Percentiles rank a stretch among this genome's conserved stretches.
phyloP scores from a whole-genome alignment of 2,329 filamentous ascomycete genomes.

The Epichloe glyceriae region DNA sequence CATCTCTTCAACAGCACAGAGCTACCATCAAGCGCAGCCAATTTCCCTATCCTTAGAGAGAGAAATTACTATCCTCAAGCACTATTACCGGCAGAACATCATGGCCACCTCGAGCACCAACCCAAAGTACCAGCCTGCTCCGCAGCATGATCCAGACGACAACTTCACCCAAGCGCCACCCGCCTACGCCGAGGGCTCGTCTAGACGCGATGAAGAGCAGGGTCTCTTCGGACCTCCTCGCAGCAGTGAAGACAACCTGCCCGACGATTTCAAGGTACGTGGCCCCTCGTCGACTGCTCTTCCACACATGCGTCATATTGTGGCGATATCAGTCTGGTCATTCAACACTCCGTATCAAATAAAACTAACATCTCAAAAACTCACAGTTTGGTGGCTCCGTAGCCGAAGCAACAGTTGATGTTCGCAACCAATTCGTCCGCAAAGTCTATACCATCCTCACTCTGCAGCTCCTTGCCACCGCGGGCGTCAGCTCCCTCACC shows the following conservation, averaged over 20 bases:
- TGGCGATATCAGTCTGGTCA: neutral
- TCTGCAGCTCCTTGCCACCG: slow-evolving; percentile 81
- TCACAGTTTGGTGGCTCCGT: slow-evolving; percentile 78
- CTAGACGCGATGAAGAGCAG: slow-evolving; percentile 38
- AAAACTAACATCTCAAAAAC: neutral
- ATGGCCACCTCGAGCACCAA: slow-evolving; percentile 50
- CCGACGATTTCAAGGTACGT: slow-evolving; percentile 86
- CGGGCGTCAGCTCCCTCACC: slow-evolving; percentile 64
- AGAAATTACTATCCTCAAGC: neutral
- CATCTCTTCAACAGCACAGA: neutral
- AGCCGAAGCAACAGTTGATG: slow-evolving; percentile 85
- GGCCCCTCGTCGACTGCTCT: neutral
- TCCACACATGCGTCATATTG: neutral
- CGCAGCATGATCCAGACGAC: slow-evolving; percentile 69
- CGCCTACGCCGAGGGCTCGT: slow-evolving; percentile 52
- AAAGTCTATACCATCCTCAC: slow-evolving; percentile 98
- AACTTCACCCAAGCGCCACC: slow-evolving; percentile 73
- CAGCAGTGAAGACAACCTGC: slow-evolving; percentile 77
- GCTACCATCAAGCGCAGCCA: neutral
- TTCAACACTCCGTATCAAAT: neutral
- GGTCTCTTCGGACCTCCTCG: slow-evolving; percentile 58
- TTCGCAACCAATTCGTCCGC: slow-evolving; percentile 91
- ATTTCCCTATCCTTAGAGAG: neutral
- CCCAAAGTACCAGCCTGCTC: slow-evolving; percentile 71
- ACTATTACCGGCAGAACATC: neutral